A percentile compares a stretch with the other conserved stretches of the same genome.
Conservation (phyloP, 164 flowering plant genomes). For the Magnolia officinalis region DNA sequence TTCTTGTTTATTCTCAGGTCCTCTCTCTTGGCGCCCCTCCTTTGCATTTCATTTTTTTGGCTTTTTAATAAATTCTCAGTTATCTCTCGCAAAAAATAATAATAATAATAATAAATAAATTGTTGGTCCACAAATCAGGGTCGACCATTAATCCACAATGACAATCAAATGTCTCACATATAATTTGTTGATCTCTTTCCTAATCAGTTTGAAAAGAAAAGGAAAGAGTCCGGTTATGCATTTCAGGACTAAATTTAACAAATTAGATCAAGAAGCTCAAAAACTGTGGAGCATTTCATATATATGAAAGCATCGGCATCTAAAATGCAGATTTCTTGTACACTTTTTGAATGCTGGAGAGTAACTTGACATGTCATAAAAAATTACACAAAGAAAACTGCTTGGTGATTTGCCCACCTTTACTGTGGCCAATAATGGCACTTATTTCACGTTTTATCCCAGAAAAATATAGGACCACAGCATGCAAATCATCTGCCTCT, state of each 20-base stretch:
- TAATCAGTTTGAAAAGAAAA: background rate
- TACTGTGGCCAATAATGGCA: conserved; percentile 72
- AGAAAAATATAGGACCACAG: conserved; percentile 46
- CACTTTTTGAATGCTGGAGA: background rate
- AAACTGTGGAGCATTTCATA: background rate
- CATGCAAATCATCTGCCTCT: conserved; percentile 61
- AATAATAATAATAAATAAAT: too few relatives aligned
- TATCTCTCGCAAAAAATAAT: too few relatives aligned
- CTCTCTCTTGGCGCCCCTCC: too few relatives aligned
- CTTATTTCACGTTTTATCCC: conserved; percentile 29
- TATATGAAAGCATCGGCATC: background rate
- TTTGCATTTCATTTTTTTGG: too few relatives aligned
- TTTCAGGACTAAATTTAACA: too few relatives aligned
- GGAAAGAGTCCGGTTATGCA: background rate
- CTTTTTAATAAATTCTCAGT: too few relatives aligned
- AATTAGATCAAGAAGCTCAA: background rate
- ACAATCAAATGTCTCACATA: background rate
- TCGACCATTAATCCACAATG: background rate
- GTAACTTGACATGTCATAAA: background rate
- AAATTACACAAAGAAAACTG: background rate
- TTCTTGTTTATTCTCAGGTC: too few relatives aligned
- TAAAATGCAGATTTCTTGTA: background rate
- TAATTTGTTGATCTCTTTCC: background rate
- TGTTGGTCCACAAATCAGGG: background rate
- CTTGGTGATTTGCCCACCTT: conserved; percentile 37